These are phyloP conservation scores for Trichoderma virens DNA, from an alignment of 495 filamentous ascomycete genomes.

Conservation along the genomic window DNA sequence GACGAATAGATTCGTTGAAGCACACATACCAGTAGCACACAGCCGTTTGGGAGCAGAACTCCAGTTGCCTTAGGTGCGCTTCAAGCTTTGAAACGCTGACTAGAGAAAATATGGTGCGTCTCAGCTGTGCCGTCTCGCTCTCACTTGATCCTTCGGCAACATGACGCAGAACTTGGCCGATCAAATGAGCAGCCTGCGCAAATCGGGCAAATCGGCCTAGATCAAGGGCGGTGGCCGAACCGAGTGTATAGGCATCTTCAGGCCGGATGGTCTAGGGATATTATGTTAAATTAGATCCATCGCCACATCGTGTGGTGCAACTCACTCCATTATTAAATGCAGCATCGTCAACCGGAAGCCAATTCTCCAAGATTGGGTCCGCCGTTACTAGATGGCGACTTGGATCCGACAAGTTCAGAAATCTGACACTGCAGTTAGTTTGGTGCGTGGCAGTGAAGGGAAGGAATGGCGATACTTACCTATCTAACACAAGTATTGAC, in stretches of 20 bases:
- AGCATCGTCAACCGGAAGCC: conserved; percentile 38
- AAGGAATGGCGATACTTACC: conserved; percentile 28
- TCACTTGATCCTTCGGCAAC: background rate
- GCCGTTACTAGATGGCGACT: conserved; percentile 13
- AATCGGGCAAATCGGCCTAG: background rate
- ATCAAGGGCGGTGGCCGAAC: background rate
- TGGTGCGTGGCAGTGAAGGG: background rate
- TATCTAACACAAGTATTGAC: conserved; percentile 43
- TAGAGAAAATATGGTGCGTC: background rate
- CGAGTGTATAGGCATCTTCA: background rate
- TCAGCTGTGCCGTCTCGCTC: conserved; percentile 3
- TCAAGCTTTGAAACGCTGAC: background rate
- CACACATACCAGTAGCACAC: background rate
- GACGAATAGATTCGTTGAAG: no score
- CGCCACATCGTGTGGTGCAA: background rate
- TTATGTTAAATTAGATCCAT: background rate
- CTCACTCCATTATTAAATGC: conserved; percentile 17
- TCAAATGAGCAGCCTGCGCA: background rate
- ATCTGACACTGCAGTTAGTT: conserved; percentile 18
- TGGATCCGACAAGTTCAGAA: background rate
- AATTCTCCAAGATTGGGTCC: conserved; percentile 30
- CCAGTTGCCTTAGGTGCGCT: background rate
- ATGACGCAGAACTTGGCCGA: background rate
- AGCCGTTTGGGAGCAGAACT: background rate
- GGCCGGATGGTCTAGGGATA: background rate